These are phyloP conservation scores for Colletotrichum lupini DNA, from an alignment of 2,329 filamentous ascomycete species.

Conservation along the genomic window DNA sequence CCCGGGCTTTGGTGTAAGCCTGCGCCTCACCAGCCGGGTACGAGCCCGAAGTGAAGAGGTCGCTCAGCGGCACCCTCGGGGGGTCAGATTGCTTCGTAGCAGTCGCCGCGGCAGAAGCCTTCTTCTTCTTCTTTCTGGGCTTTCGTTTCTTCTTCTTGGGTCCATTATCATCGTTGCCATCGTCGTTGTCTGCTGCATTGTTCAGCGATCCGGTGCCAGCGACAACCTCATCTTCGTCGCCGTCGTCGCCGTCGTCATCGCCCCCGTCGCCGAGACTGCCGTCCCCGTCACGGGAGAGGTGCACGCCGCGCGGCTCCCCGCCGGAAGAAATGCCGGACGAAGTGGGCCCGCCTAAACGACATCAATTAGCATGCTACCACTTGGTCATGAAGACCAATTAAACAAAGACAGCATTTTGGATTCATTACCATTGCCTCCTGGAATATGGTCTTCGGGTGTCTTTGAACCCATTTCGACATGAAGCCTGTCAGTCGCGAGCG, in stretches of 20 bases:
- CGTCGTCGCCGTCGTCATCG: constrained; percentile 43
- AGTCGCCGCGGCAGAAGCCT: constrained; percentile 29
- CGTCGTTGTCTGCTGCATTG: neutral
- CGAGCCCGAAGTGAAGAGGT: constrained; percentile 43
- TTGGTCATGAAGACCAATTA: no score
- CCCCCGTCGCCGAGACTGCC: constrained; percentile 49
- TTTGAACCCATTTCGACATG: constrained; percentile 51
- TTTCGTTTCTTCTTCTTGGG: constrained; percentile 26
- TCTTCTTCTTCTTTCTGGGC: constrained; percentile 37
- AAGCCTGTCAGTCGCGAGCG: neutral
- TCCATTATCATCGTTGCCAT: neutral
- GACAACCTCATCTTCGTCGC: constrained; percentile 33
- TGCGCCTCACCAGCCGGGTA: constrained; percentile 45
- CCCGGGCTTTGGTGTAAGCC: constrained; percentile 36
- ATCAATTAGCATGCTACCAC: constrained; percentile 32
- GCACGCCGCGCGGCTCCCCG: constrained; percentile 54
- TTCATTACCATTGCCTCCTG: constrained; percentile 44
- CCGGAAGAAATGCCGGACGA: constrained; percentile 40
- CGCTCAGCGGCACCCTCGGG: constrained; percentile 45
- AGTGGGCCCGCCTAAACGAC: constrained; percentile 37
- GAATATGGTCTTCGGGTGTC: constrained; percentile 49
- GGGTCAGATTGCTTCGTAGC: constrained; percentile 44
- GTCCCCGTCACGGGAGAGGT: constrained; percentile 55
- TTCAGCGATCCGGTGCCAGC: neutral
- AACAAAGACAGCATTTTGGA: no score